Base-by-base conservation (phyloP, 2,329 filamentous ascomycete species). In the Dothidotthia symphoricarpi region DNA sequence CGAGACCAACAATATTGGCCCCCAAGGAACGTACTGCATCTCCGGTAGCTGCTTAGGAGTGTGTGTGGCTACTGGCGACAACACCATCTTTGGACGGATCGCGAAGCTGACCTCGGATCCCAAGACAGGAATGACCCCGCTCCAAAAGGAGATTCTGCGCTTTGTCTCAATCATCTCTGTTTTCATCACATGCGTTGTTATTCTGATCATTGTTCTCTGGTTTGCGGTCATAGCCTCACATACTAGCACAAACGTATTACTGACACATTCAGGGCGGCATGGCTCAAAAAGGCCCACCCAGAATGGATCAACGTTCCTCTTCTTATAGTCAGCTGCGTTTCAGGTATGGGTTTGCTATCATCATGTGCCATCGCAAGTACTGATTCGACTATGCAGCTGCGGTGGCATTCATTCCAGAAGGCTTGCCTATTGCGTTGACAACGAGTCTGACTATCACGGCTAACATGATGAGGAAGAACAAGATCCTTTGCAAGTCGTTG, bases 21-120 rank as follows among this genome's bases (percentile, higher is more conserved):
- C 90, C 8, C 85, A 88, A 58, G 85, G 86, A n/a, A 88, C 86
- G 0, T 84, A 89, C 55, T 88, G 85, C 50, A 80, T 85, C 3
- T 81, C 81, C 6, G 86, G 86, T 3, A 81, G 72, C 15, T 82
- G 78, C 34, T 70, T 76, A 11, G 85, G 82, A 13, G 67, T 89
- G 8, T 82, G 87, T 2, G 80, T 90, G 9, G 79, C 81, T 1
- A 89, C 82, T 0, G 85, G 85, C 7, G 83, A 88, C 58, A 72
- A 69, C 11, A 88, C 86, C 0, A 81, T 90, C 15, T 88, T 90
- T 63, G 85, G 86, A 7, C 78, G 82, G 31, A 86, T 90, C 49
- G 85, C 86, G 1, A 81, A 81, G 47, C 69, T 89, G 34, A 86
- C 85, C 0, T 85, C 79, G 34, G 75, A 82, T 36, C 83, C 84